These are phyloP conservation scores for Coleophoma cylindrospora DNA, from an alignment of 2,329 filamentous ascomycete species.

Conservation along the genomic window DNA sequence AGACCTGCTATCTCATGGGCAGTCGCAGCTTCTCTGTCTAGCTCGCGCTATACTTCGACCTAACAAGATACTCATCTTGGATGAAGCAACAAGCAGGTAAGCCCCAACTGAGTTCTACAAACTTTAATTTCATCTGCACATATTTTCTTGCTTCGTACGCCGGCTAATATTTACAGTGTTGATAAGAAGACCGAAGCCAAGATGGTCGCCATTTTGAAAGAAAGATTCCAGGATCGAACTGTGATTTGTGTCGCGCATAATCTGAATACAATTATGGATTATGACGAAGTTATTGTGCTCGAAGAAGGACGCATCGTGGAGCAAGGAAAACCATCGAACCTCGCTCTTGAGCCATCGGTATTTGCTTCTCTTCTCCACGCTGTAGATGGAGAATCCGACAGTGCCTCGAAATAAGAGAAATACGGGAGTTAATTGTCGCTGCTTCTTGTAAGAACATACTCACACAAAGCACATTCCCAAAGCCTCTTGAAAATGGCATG, in stretches of 20 bases:
- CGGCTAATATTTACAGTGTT: not conserved
- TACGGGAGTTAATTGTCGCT: not conserved
- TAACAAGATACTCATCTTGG: conserved; percentile 25
- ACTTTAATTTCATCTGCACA: not conserved
- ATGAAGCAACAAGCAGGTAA: conserved; percentile 28
- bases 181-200: conserved; percentile 49
- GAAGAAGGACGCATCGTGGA: conserved; percentile 61
- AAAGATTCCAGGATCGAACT: conserved; percentile 44
- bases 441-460: not conserved
- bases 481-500: not conserved
- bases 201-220: conserved; percentile 45
- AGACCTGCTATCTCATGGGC: conserved; percentile 33
- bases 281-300: conserved; percentile 38
- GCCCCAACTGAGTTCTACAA: not conserved
- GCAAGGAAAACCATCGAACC: conserved; percentile 8
- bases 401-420: not conserved
- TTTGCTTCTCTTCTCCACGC: not conserved
- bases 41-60: conserved; percentile 33
- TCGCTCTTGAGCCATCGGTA: not conserved
- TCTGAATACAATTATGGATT: conserved; percentile 33
- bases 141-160: not conserved
- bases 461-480: not conserved
- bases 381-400: not conserved
- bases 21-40: conserved; percentile 40
- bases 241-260: conserved; percentile 28